Evolutionary conservation across 306 rosid genomes (phyloP).

Genomic region (Pachyrhizus erosus): DNA sequence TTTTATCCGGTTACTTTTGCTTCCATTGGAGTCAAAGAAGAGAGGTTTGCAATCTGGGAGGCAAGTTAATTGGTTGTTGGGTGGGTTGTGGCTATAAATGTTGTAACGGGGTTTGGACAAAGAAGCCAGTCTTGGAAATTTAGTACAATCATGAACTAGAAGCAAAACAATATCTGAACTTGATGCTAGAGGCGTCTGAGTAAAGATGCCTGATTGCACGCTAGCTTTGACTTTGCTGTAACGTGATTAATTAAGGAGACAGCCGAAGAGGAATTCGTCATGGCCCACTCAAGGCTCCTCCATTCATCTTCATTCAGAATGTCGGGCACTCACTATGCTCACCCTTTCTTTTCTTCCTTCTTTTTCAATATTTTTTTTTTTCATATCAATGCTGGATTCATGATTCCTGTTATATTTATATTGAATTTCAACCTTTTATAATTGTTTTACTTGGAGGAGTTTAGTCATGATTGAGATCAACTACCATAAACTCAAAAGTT

Average conservation of each 20-base stretch:
- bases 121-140: not conserved
- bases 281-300: constrained; percentile 35
- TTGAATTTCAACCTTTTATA: not conserved
- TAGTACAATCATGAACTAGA: not conserved
- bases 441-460: not conserved
- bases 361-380: not conserved
- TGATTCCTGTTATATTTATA: not conserved
- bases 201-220: constrained; percentile 30
- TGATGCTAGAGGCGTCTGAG: constrained; percentile 18
- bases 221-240: constrained; percentile 38
- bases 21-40: not conserved
- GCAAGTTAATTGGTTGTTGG: constrained; percentile 29
- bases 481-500: not conserved
- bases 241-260: constrained; percentile 32
- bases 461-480: not conserved
- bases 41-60: constrained; percentile 16
- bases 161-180: constrained; percentile 25
- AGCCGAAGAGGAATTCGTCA: constrained; percentile 6
- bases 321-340: constrained; percentile 29
- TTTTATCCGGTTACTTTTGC: not conserved
- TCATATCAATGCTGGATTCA: constrained; percentile 1
- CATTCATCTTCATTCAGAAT: constrained; percentile 39
- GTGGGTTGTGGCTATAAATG: not conserved
- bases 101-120: constrained; percentile 34
- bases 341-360: not conserved